phyloP scores from a whole-genome alignment of 306 rosid genomes.

The Quercus berberidifolia region DNA sequence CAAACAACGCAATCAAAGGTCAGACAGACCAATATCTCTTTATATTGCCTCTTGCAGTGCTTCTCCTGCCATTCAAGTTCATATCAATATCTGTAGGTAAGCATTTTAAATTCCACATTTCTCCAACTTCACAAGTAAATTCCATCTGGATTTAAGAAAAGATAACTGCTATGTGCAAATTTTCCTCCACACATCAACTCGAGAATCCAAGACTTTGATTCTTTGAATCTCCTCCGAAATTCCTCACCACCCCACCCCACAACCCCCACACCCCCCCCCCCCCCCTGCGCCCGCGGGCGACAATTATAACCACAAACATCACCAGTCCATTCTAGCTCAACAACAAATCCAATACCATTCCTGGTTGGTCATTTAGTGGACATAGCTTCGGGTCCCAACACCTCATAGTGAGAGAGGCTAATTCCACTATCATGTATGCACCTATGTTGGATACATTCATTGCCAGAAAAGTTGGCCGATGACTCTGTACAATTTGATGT shows the following conservation, averaged over 20 bases:
- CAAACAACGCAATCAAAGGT: background rate
- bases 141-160: background rate
- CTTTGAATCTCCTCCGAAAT: too few relatives aligned
- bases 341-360: background rate
- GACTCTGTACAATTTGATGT: too few relatives aligned
- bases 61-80: background rate
- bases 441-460: too few relatives aligned
- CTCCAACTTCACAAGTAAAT: background rate
- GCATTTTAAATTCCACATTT: background rate
- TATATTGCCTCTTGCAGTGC: background rate
- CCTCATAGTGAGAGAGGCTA: background rate
- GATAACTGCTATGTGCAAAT: background rate
- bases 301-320: background rate
- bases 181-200: background rate
- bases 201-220: too few relatives aligned
- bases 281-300: fast-evolving
- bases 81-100: background rate
- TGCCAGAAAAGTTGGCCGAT: too few relatives aligned
- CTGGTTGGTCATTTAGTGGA: background rate
- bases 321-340: background rate
- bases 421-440: too few relatives aligned
- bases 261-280: too few relatives aligned
- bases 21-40: background rate
- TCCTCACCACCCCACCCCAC: too few relatives aligned
- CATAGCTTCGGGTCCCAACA: background rate